Conservation (phyloP, 139 green algal species). For the Coccomyxa sp. region DNA sequence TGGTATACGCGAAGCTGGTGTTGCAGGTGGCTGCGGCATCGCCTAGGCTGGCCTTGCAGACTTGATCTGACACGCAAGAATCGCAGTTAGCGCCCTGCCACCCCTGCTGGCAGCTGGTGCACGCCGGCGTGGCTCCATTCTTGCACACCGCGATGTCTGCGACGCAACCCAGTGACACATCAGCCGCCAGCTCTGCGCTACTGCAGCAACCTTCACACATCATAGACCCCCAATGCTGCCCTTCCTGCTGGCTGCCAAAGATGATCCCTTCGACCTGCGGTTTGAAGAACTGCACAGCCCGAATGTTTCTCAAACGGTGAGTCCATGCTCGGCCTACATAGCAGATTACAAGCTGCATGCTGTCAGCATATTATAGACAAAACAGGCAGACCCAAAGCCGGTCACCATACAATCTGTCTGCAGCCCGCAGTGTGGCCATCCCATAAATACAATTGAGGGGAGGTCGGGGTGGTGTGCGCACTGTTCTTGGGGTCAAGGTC, state of each 20-base stretch:
- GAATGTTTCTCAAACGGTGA: neutral
- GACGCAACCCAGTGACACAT: neutral
- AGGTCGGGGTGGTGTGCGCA: neutral
- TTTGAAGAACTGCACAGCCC: neutral
- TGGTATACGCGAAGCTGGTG: conserved; percentile 20
- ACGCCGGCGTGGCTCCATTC: conserved; percentile 8
- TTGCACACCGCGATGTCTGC: conserved; percentile 10
- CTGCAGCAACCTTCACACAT: neutral
- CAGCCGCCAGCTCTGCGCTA: no score
- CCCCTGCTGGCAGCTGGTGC: conserved; percentile 22
- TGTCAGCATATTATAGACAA: neutral
- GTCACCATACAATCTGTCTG: neutral
- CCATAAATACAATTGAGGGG: neutral
- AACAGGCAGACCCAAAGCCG: neutral
- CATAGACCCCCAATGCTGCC: conserved; percentile 5
- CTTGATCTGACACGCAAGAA: conserved; percentile 30
- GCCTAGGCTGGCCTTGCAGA: conserved; percentile 25
- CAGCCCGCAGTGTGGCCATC: neutral
- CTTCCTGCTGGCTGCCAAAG: neutral
- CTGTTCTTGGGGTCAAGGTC: neutral
- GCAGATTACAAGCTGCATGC: neutral
- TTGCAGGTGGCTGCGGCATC: conserved; percentile 35
- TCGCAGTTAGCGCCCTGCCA: conserved; percentile 38
- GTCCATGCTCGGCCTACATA: neutral
- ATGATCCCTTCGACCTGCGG: neutral